These are phyloP conservation scores for Croton setiger DNA, from an alignment of 441 rosid species.

Conservation along the genomic window DNA sequence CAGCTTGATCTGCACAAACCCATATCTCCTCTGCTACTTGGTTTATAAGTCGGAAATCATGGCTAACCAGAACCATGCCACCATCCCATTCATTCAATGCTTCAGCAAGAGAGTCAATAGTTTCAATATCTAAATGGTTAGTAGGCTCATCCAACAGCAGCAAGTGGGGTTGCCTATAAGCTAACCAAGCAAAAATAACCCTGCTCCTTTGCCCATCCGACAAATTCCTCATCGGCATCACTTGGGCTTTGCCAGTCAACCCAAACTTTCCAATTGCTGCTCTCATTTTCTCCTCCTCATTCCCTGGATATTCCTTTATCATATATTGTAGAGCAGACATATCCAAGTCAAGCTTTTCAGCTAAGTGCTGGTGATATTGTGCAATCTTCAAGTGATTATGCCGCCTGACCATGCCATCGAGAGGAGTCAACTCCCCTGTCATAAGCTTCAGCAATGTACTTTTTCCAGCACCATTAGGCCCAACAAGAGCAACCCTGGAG, in stretches of 20 bases:
- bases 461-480: slow-evolving; percentile 98
- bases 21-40: slow-evolving; percentile 97
- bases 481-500: slow-evolving; percentile 89
- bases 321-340: slow-evolving; percentile 76
- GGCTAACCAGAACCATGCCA: slow-evolving; percentile 96
- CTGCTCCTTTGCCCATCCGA: slow-evolving; percentile 97
- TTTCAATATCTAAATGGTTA: slow-evolving; percentile 94
- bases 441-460: slow-evolving; percentile 91
- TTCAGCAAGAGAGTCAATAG: slow-evolving; percentile 88
- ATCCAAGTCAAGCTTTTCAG: slow-evolving; percentile 88
- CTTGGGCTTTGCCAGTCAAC: slow-evolving; percentile 88
- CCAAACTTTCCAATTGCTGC: slow-evolving; percentile 87
- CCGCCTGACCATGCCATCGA: slow-evolving; percentile 91
- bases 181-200: slow-evolving; percentile 94
- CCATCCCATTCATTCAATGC: slow-evolving; percentile 99
- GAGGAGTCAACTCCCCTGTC: slow-evolving; percentile 82
- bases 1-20: slow-evolving; percentile 86
- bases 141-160: slow-evolving; percentile 93
- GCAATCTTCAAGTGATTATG: slow-evolving; percentile 94
- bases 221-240: slow-evolving; percentile 91
- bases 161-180: slow-evolving; percentile 88
- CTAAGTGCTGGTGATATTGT: slow-evolving; percentile 89
- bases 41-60: slow-evolving; percentile 96
- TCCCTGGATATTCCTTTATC: slow-evolving; percentile 85
- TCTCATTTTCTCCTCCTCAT: slow-evolving; percentile 93